These are phyloP conservation scores for Teunomyces barrocoloradensis DNA, from an alignment of 805 yeast genomes.

Conservation along the genomic window DNA sequence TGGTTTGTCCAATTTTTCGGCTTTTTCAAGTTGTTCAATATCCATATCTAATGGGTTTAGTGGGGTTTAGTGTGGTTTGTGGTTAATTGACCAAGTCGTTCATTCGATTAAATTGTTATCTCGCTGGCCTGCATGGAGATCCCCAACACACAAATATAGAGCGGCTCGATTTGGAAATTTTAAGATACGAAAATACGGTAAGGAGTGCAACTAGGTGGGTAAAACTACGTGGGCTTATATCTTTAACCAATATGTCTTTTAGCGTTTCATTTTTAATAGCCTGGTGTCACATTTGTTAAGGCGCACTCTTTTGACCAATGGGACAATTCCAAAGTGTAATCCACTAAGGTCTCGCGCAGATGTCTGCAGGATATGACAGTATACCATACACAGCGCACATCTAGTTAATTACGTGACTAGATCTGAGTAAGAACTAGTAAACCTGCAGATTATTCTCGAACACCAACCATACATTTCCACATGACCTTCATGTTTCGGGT, in stretches of 20 bases:
- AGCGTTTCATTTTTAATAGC: no score
- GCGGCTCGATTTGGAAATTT: neutral
- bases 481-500: neutral
- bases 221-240: no score
- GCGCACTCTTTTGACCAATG: neutral
- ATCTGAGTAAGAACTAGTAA: neutral
- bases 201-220: neutral
- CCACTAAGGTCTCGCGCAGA: neutral
- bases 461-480: neutral
- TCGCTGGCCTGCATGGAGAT: neutral
- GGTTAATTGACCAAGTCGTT: neutral
- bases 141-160: neutral
- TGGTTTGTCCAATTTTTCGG: slow-evolving; percentile 46
- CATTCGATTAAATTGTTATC: neutral
- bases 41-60: slow-evolving; percentile 35
- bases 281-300: neutral
- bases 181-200: neutral
- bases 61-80: slow-evolving; percentile 3
- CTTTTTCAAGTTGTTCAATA: slow-evolving; percentile 51
- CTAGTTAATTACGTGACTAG: no score
- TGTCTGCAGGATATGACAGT: neutral
- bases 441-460: slow-evolving; percentile 1
- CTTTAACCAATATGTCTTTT: no score
- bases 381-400: neutral
- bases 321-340: neutral